phyloP scores from a whole-genome alignment of 768 basidiomycete species.

The Lactarius akahatsu region DNA sequence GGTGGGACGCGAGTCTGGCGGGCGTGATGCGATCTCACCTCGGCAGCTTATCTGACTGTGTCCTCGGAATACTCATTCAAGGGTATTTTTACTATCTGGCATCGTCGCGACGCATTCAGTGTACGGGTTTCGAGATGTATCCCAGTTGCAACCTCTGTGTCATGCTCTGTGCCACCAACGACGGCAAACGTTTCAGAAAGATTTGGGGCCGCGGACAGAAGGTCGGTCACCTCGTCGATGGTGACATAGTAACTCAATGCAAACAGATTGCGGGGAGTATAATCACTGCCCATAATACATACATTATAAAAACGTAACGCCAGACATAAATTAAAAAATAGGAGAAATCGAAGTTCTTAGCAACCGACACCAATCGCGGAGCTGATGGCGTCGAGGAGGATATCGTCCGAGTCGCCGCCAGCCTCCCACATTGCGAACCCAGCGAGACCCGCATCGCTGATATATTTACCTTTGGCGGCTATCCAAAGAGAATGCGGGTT shows the following conservation, averaged over 20 bases:
- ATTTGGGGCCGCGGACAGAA: not conserved
- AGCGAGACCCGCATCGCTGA: conserved; percentile 36
- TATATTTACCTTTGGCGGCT: conserved; percentile 47
- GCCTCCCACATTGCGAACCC: conserved; percentile 50
- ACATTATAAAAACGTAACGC: not conserved
- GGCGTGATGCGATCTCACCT: no score
- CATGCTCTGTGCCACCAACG: no score
- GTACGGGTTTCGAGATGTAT: not conserved
- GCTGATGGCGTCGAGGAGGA: conserved; percentile 38
- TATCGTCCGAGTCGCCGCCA: conserved; percentile 43
- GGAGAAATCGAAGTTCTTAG: not conserved
- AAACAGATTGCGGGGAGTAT: not conserved
- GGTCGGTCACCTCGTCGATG: not conserved
- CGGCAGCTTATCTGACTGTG: no score
- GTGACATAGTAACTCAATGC: not conserved
- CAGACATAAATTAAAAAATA: not conserved
- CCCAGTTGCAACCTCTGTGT: not conserved
- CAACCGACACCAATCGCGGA: conserved; percentile 13
- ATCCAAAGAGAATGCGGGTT: conserved; percentile 7
- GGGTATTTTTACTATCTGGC: not conserved
- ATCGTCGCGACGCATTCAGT: not conserved
- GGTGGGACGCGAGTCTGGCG: no score
- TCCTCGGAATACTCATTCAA: not conserved
- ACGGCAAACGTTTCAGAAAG: not conserved
- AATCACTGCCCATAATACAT: not conserved